These are phyloP conservation scores for Globisporangium radiosum DNA, from an alignment of 352 stramenopile species.

Conservation along the genomic window DNA sequence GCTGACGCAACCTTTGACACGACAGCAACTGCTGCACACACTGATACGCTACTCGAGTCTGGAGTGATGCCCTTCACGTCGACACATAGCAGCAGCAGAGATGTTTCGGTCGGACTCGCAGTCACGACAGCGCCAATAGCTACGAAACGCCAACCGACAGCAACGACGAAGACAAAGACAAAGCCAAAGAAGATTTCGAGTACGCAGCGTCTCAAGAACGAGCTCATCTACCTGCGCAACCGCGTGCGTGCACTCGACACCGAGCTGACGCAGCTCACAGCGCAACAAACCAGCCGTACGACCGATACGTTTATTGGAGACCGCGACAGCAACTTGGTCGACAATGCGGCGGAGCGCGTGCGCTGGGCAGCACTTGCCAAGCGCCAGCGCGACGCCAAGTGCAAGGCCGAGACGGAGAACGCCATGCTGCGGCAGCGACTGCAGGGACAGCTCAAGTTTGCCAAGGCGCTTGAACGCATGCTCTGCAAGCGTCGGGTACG, in stretches of 20 bases:
- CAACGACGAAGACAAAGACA: not conserved
- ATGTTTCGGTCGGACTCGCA: too few relatives aligned
- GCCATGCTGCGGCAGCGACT: conserved; percentile 1
- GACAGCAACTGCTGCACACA: too few relatives aligned
- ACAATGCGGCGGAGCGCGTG: not conserved
- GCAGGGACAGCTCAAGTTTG: conserved; percentile 10
- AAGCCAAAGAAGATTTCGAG: conserved; percentile 8
- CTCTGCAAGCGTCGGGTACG: conserved; percentile 7
- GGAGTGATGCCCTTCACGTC: too few relatives aligned
- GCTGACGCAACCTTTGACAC: too few relatives aligned
- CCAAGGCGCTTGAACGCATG: conserved; percentile 8
- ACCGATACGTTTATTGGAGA: not conserved
- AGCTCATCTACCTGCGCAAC: conserved; percentile 10
- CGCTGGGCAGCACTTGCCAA: conserved; percentile 6
- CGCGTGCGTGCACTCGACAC: conserved; percentile 5
- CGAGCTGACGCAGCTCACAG: conserved; percentile 1
- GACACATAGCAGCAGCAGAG: too few relatives aligned
- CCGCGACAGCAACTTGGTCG: not conserved
- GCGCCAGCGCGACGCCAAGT: conserved; percentile 8
- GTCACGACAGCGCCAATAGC: too few relatives aligned
- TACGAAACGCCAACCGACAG: not conserved
- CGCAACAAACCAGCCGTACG: not conserved
- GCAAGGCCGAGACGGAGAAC: conserved; percentile 7
- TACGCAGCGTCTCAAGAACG: conserved; percentile 8
- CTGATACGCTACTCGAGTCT: too few relatives aligned